Evolutionary conservation across 805 yeast genomes (phyloP), one percentile per base, ranked within the genome.

Genomic region (Nakazawaea siamensis): DNA sequence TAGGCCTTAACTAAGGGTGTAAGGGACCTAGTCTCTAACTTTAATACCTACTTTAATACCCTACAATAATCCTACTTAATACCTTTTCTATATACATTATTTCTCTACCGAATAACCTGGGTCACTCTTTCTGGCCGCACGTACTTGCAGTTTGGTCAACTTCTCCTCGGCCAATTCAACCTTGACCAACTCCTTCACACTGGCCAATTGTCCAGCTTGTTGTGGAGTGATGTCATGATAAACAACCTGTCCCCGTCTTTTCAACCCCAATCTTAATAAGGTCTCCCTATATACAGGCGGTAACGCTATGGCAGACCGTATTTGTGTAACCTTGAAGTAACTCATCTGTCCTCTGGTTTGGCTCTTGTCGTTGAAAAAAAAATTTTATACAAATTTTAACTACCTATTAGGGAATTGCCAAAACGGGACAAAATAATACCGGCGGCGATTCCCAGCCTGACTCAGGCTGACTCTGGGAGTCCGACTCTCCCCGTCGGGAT

Each of bases 251-350:
- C 88, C 84, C 47, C 92, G 75, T 48, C 68, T 75, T 35, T 67
- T 71, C 35, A 90, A 71, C 0, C 97, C 97, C 41, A 90, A 64
- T 6, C 81, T 69, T 39, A 68, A 60, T 18, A 85, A 73, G 7
- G 87, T 77, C 40, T 71, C 70, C 43, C 80, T 73, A 39, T 71
- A 70, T 28, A 65, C 58, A 37, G 76, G 71, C 10, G 96, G 94
- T 49, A 86, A 66, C 1, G 95, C 96, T 42, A 90, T 87, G 5
- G 86, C 68, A 2, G 97, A 87, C 53, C 94, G 73, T 34, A 69
- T 60, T 49, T 86, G 86, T 15, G 87, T 77, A 38, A 87, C 73
- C 55, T 81, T 76, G 59, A 70, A 78, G 52, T 53, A 77, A 7
- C 7, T 8, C 23, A 20, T 20, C 10, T 20, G 7, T 7, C 10